Base-by-base conservation (phyloP, 768 basidiomycete species). In the Boletus rubescentipes region DNA sequence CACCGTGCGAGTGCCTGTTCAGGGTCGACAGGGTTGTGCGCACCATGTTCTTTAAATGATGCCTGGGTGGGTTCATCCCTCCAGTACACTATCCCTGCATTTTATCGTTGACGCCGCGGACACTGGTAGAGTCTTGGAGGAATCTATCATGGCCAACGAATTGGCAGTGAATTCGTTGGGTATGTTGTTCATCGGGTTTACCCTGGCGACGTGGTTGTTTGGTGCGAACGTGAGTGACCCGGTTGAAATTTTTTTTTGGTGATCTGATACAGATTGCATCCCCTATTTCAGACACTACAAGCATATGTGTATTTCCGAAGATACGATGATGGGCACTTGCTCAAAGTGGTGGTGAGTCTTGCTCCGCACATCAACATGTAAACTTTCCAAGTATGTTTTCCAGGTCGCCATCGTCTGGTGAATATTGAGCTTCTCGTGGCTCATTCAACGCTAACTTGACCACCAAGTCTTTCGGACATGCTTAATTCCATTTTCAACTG, bases 121-220 rank as follows among this genome's bases (percentile, higher is more conserved):
- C 26, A 6, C 26, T 26, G 26, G 26, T 6, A 26, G 26, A 26
- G 3, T 26, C 26, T 26, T 26, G 26, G 4, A 26, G 6, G 29
- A 11, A 10, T 20, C 4, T 21, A 2, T 23, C 18, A 44, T 48
- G 41, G 23, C 0, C 3, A 31, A 26, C 11, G 15, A 39, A 6
- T 15, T 26, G 0, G 45, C 41, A 7, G 36, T 1, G 29, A 5
- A 46, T 37, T 52, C 50, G 14, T 20, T 63, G 50, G 61, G 53
- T 2, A 43, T 60, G 57, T 2, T 50, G 30, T 44, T 60, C 20
- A 39, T 62, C 26, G 57, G 46, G 36, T 54, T 38, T n/a, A 46
- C 49, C n/a, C n/a, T 59, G 7, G 52, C 61, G 12, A 60, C 57
- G 1, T 62, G 53, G 57, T 18, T 62, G 14, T 62, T 62, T 40